These are phyloP conservation scores for Rhizoctonia solani DNA, from an alignment of 1,284 basidiomycete species.

Conservation along the genomic window DNA sequence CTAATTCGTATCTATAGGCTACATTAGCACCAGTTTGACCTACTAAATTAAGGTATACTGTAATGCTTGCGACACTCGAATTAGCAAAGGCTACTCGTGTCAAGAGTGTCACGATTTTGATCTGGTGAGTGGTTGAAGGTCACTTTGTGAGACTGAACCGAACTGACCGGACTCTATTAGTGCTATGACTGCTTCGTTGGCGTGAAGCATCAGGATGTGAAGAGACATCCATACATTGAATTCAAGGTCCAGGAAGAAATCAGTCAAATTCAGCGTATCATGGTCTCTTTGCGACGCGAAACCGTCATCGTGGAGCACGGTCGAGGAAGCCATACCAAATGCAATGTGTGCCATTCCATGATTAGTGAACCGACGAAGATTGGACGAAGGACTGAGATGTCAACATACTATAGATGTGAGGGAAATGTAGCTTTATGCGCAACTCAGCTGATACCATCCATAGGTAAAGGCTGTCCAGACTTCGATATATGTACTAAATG, in stretches of 20 bases:
- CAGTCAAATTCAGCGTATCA: constrained; percentile 18
- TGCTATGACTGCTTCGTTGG: constrained; percentile 4
- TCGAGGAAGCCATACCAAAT: not conserved
- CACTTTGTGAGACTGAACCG: too few species aligned
- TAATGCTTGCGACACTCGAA: not conserved
- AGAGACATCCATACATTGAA: constrained; percentile 10
- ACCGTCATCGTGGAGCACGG: not conserved
- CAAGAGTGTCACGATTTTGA: constrained; percentile 20
- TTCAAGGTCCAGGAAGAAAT: constrained; percentile 30
- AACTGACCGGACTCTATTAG: not conserved
- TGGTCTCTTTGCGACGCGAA: constrained; percentile 10
- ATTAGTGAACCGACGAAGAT: not conserved
- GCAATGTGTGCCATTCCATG: not conserved
- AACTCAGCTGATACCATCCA: not conserved
- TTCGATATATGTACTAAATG: constrained; percentile 23
- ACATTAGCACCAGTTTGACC: not conserved
- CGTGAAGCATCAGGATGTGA: constrained; percentile 6
- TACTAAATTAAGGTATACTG: constrained; percentile 12
- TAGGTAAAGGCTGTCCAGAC: constrained; percentile 12
- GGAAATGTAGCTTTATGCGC: too few species aligned
- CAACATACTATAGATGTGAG: constrained; percentile 10
- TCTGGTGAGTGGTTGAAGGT: not conserved
- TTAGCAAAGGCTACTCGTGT: constrained; percentile 18
- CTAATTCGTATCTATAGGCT: not conserved
- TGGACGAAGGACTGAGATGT: not conserved